A percentile compares a stretch with the other conserved stretches of the same genome.
Evolutionary conservation across 2,329 filamentous ascomycete species (phyloP).

Genomic region (Epichloe uncinata): DNA sequence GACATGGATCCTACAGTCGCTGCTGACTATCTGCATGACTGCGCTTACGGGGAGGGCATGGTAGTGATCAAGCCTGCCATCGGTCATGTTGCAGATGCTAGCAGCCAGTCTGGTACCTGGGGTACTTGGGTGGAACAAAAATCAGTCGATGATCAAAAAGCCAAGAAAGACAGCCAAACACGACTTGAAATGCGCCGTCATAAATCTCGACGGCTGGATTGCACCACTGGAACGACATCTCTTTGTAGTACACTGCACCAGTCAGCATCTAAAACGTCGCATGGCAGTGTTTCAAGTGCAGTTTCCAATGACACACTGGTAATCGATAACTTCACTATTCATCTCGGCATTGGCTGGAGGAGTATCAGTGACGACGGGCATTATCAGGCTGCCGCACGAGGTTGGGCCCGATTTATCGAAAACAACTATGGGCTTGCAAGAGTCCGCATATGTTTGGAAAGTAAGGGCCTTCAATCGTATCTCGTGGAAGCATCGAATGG

Average conservation of each 20-base stretch:
- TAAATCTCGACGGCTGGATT: slow-evolving; percentile 54
- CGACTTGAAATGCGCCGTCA: slow-evolving; percentile 35
- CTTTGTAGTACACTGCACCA: slow-evolving; percentile 6
- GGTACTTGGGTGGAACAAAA: slow-evolving; percentile 61
- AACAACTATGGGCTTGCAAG: slow-evolving; percentile 64
- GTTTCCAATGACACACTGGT: slow-evolving; percentile 14
- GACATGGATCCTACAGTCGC: slow-evolving; percentile 31
- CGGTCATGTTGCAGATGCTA: slow-evolving; percentile 42
- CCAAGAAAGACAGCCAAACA: not conserved
- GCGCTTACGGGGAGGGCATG: slow-evolving; percentile 61
- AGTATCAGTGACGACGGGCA: slow-evolving; percentile 61
- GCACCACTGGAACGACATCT: slow-evolving; percentile 16
- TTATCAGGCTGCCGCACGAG: slow-evolving; percentile 62
- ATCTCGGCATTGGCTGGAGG: slow-evolving; percentile 84
- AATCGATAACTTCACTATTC: slow-evolving; percentile 75
- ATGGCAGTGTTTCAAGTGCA: not conserved
- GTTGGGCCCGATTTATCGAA: slow-evolving; percentile 76
- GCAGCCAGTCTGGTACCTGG: slow-evolving; percentile 60
- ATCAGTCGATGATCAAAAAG: slow-evolving; percentile 35
- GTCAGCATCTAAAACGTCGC: not conserved
- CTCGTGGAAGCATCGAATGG: slow-evolving; percentile 52
- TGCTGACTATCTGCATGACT: slow-evolving; percentile 46
- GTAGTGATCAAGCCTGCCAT: slow-evolving; percentile 51
- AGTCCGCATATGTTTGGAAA: slow-evolving; percentile 56
- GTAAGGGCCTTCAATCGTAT: slow-evolving; percentile 59